Percentiles rank a stretch among this genome's conserved stretches.
phyloP scores from a whole-genome alignment of 2,329 filamentous ascomycete genomes.

The Talaromyces marneffei region DNA sequence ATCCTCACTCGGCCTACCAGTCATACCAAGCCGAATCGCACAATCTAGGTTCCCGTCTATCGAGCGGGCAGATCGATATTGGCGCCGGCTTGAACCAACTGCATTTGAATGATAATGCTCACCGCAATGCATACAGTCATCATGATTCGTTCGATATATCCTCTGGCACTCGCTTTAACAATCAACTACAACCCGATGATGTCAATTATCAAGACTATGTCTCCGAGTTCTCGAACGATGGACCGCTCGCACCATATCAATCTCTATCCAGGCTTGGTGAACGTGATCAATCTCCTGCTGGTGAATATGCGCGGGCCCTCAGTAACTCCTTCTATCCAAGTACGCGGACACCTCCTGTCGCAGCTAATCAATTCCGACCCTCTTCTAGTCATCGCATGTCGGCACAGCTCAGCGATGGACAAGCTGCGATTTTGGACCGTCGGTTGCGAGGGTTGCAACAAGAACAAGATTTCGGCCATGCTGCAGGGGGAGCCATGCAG shows the following conservation, averaged over 20 bases:
- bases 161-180: constrained; percentile 38
- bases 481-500: constrained; percentile 24
- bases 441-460: constrained; percentile 46
- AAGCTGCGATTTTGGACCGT: constrained; percentile 44
- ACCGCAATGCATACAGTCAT: constrained; percentile 25
- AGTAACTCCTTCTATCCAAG: constrained; percentile 43
- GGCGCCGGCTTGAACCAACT: constrained; percentile 29
- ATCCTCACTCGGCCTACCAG: constrained; percentile 33
- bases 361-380: constrained; percentile 36
- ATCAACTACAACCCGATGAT: constrained; percentile 26
- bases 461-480: constrained; percentile 32
- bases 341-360: constrained; percentile 38
- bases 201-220: constrained; percentile 25
- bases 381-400: constrained; percentile 39
- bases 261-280: constrained; percentile 39
- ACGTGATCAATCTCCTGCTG: constrained; percentile 42
- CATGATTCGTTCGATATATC: constrained; percentile 43
- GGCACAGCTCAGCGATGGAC: constrained; percentile 34
- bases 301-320: constrained; percentile 41
- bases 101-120: constrained; percentile 28
- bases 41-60: constrained; percentile 28
- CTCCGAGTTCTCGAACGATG: constrained; percentile 25
- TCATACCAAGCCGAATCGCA: constrained; percentile 37
- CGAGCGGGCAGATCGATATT: constrained; percentile 27
- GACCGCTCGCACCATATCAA: constrained; percentile 30